A percentile compares a stretch with the other conserved stretches of the same genome.
phyloP scores from a whole-genome alignment of 345 rosid species.

The Erysimum cheiranthoides region DNA sequence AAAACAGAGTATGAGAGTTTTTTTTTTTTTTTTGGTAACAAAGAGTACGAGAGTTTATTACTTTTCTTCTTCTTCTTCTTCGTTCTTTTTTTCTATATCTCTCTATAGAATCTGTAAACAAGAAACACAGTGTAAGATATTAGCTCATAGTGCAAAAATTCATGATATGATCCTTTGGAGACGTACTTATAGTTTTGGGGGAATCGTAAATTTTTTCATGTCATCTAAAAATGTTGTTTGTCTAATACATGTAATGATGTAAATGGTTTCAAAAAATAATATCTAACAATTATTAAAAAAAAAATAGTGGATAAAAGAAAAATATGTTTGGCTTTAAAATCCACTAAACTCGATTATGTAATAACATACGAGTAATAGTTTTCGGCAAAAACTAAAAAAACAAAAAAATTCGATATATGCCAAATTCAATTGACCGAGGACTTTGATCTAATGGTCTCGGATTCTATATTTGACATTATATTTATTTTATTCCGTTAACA shows the following conservation, averaged over 20 bases:
- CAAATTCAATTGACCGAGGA: not conserved
- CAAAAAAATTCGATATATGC: not conserved
- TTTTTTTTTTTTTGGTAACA: too few relatives aligned
- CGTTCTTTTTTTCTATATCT: not conserved
- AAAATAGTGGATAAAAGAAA: not conserved
- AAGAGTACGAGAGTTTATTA: not conserved
- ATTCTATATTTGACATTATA: not conserved
- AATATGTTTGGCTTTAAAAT: not conserved
- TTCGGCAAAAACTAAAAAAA: not conserved
- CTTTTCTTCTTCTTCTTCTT: slow-evolving; percentile 6
- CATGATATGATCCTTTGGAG: too few relatives aligned
- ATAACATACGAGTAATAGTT: not conserved
- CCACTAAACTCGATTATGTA: not conserved
- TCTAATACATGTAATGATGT: too few relatives aligned
- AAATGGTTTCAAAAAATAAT: not conserved
- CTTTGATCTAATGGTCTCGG: not conserved
- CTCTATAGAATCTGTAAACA: not conserved
- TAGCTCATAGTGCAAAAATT: too few relatives aligned
- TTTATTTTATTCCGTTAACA: not conserved
- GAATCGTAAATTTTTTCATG: too few relatives aligned
- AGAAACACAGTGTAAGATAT: not conserved
- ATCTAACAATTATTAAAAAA: not conserved
- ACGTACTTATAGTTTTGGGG: too few relatives aligned
- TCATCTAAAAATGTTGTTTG: too few relatives aligned
- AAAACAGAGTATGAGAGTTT: not conserved